Conservation (phyloP, 371 early-diverging fungal species). For the Capillidium rhysosporum region DNA sequence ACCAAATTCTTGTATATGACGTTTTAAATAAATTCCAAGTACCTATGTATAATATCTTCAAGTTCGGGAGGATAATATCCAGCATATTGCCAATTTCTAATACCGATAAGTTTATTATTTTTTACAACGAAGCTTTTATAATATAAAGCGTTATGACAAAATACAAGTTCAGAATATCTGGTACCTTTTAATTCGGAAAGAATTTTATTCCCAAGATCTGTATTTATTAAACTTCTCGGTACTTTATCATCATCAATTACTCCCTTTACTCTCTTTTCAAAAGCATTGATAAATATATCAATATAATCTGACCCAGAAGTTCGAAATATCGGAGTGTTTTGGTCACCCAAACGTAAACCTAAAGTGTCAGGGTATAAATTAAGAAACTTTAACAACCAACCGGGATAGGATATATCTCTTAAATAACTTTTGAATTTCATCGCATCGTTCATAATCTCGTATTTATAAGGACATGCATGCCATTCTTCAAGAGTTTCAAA, state of each 20-base stretch:
- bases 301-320: too few relatives aligned
- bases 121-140: neutral
- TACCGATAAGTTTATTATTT: neutral
- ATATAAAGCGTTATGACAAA: neutral
- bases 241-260: too few relatives aligned
- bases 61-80: neutral
- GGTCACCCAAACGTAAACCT: too few relatives aligned
- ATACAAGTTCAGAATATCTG: neutral
- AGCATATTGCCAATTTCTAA: conserved; percentile 1
- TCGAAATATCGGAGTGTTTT: too few relatives aligned
- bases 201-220: neutral
- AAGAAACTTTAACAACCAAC: too few relatives aligned
- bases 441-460: neutral
- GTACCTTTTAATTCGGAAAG: neutral
- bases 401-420: neutral
- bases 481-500: neutral
- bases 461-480: neutral
- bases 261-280: too few relatives aligned
- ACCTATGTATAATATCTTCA: neutral
- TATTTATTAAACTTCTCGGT: neutral
- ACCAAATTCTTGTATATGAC: too few relatives aligned
- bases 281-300: too few relatives aligned
- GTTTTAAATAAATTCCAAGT: neutral
- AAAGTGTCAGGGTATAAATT: too few relatives aligned
- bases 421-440: neutral